Percentiles rank a stretch among this genome's conserved stretches.
These are phyloP conservation scores for Talaromyces atroroseus DNA, from an alignment of 2,329 filamentous ascomycete species.

Conservation along the genomic window DNA sequence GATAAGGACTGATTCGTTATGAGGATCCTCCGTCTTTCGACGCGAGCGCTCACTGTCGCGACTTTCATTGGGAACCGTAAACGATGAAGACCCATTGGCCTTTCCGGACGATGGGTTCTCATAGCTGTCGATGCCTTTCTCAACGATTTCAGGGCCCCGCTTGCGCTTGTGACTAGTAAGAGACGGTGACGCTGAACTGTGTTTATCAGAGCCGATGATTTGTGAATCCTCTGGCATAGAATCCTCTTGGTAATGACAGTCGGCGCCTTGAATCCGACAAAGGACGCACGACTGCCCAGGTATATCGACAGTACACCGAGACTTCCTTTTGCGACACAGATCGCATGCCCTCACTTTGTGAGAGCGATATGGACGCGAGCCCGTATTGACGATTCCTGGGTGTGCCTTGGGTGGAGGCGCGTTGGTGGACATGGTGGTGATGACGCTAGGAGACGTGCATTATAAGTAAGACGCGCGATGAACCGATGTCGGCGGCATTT, in stretches of 20 bases:
- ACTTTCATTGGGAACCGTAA: slow-evolving; percentile 22
- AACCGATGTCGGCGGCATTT: slow-evolving; percentile 8
- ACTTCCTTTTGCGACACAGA: slow-evolving; percentile 56
- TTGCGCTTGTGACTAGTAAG: slow-evolving; percentile 31
- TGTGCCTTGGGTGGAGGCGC: slow-evolving; percentile 23
- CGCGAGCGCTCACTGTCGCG: slow-evolving; percentile 28
- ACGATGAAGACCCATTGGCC: slow-evolving; percentile 20
- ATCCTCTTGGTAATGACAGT: slow-evolving; percentile 51
- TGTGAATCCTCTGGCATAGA: slow-evolving; percentile 21
- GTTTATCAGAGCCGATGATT: slow-evolving; percentile 22
- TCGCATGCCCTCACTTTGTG: slow-evolving; percentile 58
- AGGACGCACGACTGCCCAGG: slow-evolving; percentile 51
- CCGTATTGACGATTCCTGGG: slow-evolving; percentile 35
- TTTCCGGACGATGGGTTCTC: slow-evolving; percentile 17
- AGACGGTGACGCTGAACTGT: slow-evolving; percentile 25
- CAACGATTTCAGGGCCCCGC: slow-evolving; percentile 25
- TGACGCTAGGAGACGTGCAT: neutral
- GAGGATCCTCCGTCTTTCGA: slow-evolving; percentile 29
- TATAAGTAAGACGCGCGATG: neutral
- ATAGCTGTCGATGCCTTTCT: slow-evolving; percentile 17
- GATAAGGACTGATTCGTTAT: slow-evolving; percentile 48
- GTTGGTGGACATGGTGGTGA: slow-evolving; percentile 6
- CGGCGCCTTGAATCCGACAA: slow-evolving; percentile 54
- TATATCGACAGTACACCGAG: slow-evolving; percentile 55
- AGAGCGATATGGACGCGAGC: slow-evolving; percentile 54